Evolutionary conservation across 345 rosid species (phyloP).

Genomic region (Toxicodendron radicans): DNA sequence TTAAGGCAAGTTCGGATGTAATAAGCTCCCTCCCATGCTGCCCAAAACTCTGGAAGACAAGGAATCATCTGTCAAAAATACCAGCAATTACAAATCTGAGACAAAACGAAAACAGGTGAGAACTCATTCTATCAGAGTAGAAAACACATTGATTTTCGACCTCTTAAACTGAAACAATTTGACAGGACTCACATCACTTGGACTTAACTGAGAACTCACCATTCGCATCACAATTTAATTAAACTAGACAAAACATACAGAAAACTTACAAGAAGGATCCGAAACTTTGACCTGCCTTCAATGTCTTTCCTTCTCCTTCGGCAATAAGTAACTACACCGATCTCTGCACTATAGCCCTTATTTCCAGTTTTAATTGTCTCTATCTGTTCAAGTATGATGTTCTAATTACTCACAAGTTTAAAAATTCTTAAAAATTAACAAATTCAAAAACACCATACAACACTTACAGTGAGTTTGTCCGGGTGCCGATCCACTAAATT

Average conservation of each 20-base stretch:
- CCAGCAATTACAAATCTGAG: slow-evolving; percentile 64
- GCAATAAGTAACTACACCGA: slow-evolving; percentile 68
- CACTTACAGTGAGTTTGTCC: slow-evolving; percentile 62
- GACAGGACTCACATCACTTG: neutral
- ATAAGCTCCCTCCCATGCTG: slow-evolving; percentile 99
- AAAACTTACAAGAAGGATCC: slow-evolving; percentile 91
- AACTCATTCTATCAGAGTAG: neutral
- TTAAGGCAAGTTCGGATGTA: slow-evolving; percentile 83
- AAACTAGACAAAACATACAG: neutral
- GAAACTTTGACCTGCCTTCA: slow-evolving; percentile 66
- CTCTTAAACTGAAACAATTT: neutral
- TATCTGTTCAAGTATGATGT: slow-evolving; percentile 38
- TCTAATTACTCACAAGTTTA: slow-evolving; percentile 4
- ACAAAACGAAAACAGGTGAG: slow-evolving; percentile 22
- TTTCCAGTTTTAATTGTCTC: slow-evolving; percentile 60
- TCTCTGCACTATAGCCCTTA: slow-evolving; percentile 69
- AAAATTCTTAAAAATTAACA: neutral
- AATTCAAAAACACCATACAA: neutral
- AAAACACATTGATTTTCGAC: neutral
- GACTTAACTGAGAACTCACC: neutral
- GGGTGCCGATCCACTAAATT: slow-evolving; percentile 74
- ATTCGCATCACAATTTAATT: neutral
- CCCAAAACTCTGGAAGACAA: slow-evolving; percentile 99
- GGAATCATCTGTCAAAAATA: slow-evolving; percentile 94
- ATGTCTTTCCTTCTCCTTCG: slow-evolving; percentile 35